A percentile compares a stretch with the other conserved stretches of the same genome.
These are phyloP conservation scores for Monosporascus sp. DNA, from an alignment of 2,329 filamentous ascomycete species.

Conservation along the genomic window DNA sequence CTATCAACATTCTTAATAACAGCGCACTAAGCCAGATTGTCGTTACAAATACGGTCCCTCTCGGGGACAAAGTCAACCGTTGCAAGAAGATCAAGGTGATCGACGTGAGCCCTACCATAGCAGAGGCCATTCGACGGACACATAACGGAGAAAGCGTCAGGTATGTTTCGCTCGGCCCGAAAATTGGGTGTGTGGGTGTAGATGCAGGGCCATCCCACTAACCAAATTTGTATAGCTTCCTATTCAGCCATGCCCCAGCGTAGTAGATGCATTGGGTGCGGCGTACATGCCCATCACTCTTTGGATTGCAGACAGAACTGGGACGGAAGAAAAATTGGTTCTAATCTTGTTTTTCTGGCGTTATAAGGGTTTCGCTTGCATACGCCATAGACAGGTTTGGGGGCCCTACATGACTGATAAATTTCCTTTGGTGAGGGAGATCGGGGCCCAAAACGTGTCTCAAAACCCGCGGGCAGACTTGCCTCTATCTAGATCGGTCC, in stretches of 20 bases:
- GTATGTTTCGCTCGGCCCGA: constrained; percentile 27
- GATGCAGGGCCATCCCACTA: not conserved
- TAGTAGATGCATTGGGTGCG: not conserved
- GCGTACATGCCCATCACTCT: too few species aligned
- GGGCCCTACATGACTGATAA: too few species aligned
- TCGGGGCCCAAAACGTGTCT: too few species aligned
- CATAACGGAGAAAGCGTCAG: constrained; percentile 58
- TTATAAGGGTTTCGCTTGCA: too few species aligned
- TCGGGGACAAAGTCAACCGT: constrained; percentile 66
- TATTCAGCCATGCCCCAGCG: constrained; percentile 28
- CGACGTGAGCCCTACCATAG: constrained; percentile 68
- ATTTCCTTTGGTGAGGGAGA: too few species aligned
- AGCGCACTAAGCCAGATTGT: constrained; percentile 66
- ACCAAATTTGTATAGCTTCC: constrained; percentile 17
- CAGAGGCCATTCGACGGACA: constrained; percentile 53
- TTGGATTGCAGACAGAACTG: too few species aligned
- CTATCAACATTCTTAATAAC: constrained; percentile 67
- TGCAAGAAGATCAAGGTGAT: constrained; percentile 71
- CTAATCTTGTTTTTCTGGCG: too few species aligned
- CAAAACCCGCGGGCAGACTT: too few species aligned
- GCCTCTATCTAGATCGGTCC: too few species aligned
- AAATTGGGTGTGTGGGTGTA: not conserved
- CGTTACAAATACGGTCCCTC: constrained; percentile 75
- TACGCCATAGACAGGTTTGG: too few species aligned
- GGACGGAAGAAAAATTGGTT: too few species aligned